Evolutionary conservation across 495 filamentous ascomycete species (phyloP), one percentile per base, ranked within the genome.

Genomic region (Hypoxylon fragiforme): DNA sequence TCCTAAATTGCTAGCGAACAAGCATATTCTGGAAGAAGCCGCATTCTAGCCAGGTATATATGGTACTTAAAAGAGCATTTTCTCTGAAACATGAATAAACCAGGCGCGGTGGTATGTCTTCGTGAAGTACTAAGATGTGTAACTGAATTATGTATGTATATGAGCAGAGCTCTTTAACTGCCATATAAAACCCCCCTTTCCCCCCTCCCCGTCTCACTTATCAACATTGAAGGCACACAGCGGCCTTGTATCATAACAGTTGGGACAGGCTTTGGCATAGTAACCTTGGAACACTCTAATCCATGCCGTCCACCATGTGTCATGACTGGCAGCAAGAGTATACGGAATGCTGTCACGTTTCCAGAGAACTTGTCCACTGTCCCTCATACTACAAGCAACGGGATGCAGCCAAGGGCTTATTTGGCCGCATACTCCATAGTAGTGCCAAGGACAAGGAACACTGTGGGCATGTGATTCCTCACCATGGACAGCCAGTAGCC

Each of bases 391-490:
- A 60, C n/a, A 63, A 63, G 19, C 48, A 63, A 21, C 51, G 63
- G 44, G 26, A 26, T 14, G 38, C 32, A 3, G 37, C 59, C 1
- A 58, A 32, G 18, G 44, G 52, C 1, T 48, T 65, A n/a, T 13
- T 68, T 11, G 50, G 55, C 0, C 18, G 54, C 7, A 44, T 50
- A 24, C 54, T 52, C 12, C 18, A 14, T 21, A n/a, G 52, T 1
- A 38, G 7, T 13, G 3, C 30, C 8, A 53, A 16, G 46, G 36
- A 53, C 2, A 60, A 28, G 40, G 54, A 55, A 35, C n/a, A 63
- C 30, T 68, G 65, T 39, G 59, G 56, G 4, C 56, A 44, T 34
- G 38, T 68, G 8, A 20, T 68, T 11, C 65, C 62, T 11, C 59
- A 63, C 31, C 28, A 60, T 18, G 46, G 50, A 5, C 36, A 55